Base-by-base conservation (phyloP, 345 rosid species). In the Populus ilicifolia region DNA sequence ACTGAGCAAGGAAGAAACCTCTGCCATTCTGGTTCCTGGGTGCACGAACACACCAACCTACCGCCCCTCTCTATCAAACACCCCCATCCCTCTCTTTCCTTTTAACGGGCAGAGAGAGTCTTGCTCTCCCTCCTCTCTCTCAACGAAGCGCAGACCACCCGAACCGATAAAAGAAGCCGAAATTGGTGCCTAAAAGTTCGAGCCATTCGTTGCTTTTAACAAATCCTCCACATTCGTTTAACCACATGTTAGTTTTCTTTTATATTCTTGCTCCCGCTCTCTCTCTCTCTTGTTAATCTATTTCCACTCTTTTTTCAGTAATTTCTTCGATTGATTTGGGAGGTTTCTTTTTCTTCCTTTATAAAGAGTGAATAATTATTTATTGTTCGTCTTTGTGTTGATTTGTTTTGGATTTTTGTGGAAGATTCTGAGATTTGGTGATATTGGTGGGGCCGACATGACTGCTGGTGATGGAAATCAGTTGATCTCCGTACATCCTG, bases 401-500 rank as follows among this genome's bases (percentile, higher is more conserved):
- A 62, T 71, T 67, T 75, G 70, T 64, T 11, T 68, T 72, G 16
- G 63, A 75, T 46, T 59, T 59, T 59, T 59, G 69, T 66, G 78
- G 72, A 78, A 79, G 77, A 71, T 75, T 62, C 43, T 8, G 70
- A 75, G 79, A 38, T 69, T 82, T 64, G 46, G 73, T 46, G n/a
- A 39, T 35, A 35, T 5, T 73, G 70, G 73, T 61, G 39, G 56
- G 78, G 64, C 41, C 71, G 76, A 82, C 81, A 91, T 91, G 94
- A 75, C 87, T 77, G 90, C 89, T 71, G 89, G 80, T 75, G 91
- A 84, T 75, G 89, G 86, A 80, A 89, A 87, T 38, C 90, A 85
- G 82, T 80, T 96, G 78, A 88, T 96, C 90, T 90, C 97, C 46
- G 89, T 96, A 80, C 98, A 92, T 80, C 99, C 99, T 68, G 96